Evolutionary conservation across 371 early-diverging fungal species (phyloP), one percentile per base, ranked within the genome.

Genomic region (Mucor mucedo): DNA sequence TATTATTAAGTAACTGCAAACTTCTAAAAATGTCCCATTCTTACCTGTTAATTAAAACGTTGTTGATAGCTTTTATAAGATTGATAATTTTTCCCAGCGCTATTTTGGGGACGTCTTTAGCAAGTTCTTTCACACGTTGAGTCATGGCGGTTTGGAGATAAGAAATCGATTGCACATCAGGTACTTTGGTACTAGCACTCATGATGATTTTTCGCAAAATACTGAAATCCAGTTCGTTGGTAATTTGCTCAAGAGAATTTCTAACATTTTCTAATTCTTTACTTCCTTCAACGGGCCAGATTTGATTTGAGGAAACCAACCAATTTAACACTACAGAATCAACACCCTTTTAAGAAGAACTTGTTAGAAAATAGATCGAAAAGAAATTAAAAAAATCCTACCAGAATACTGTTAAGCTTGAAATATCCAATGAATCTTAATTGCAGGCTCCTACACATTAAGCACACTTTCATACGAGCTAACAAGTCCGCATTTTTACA

Each of bases 371-470:
- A 29, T 11, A 27, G 16, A 10, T 29, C 38, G 38, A 3, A 58
- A 11, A 44, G 14, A 55, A 5, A 47, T 6, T 21, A 6, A 47
- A 35, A 1, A 8, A 8, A 1, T 35, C 72, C 48, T 70, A 80
- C 84, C 73, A 82, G 42, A 28, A 82, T 62, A 55, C 83, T 78
- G 14, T 73, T 69, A 52, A 69, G 68, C 32, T 65, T 73, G 42
- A 73, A 73, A 60, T 64, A 73, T 4, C 56, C 58, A 40, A 79
- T 80, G 38, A 82, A 70, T 30, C 76, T 63, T 21, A 75, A 60
- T 44, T 76, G 62, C 11, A 84, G 66, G 1, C 66, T 70, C 41
- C 83, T 71, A 54, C 72, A 77, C 32, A 73, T 59, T 14, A 80
- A 48, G 0, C 77, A 69, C 13, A 75, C 61, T 47, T 69, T 77